Evolutionary conservation across 2,329 filamentous ascomycete species (phyloP).

Genomic region (Acarospora socialis): DNA sequence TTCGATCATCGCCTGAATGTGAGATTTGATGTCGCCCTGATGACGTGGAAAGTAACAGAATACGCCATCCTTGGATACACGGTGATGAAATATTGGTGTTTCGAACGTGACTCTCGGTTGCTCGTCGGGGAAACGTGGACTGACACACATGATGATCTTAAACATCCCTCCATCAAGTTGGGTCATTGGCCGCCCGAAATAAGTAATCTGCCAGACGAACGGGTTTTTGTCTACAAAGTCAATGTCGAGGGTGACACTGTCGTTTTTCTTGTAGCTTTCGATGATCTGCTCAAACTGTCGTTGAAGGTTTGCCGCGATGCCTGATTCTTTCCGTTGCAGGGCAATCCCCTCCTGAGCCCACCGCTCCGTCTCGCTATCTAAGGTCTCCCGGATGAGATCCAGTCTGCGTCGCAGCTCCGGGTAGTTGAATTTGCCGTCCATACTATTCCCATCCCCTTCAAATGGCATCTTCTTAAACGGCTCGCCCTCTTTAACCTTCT

Average conservation of each 20-base stretch:
- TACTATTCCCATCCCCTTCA: slow-evolving; percentile 59
- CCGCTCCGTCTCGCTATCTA: slow-evolving; percentile 54
- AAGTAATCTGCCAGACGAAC: slow-evolving; percentile 76
- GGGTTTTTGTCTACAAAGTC: slow-evolving; percentile 68
- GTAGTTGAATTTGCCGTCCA: slow-evolving; percentile 82
- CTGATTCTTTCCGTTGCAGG: slow-evolving; percentile 50
- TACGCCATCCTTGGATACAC: slow-evolving; percentile 65
- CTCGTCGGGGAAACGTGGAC: slow-evolving; percentile 72
- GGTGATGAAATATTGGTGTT: slow-evolving; percentile 75
- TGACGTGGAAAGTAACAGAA: slow-evolving; percentile 66
- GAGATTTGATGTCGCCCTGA: slow-evolving; percentile 62
- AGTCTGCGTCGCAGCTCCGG: slow-evolving; percentile 56
- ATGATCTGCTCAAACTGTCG: slow-evolving; percentile 75
- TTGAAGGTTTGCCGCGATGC: slow-evolving; percentile 66
- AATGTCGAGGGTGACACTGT: slow-evolving; percentile 58
- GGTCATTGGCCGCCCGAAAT: slow-evolving; percentile 85
- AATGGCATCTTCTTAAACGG: slow-evolving; percentile 76
- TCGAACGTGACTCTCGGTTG: slow-evolving; percentile 73
- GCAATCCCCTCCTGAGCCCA: slow-evolving; percentile 60
- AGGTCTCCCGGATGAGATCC: slow-evolving; percentile 48
- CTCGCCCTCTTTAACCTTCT: slow-evolving; percentile 48
- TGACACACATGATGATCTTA: slow-evolving; percentile 64
- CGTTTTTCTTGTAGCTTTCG: slow-evolving; percentile 56
- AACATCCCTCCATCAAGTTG: slow-evolving; percentile 88
- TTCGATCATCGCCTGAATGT: slow-evolving; percentile 70